These are phyloP conservation scores for Maudiozyma pseudohumilis DNA, from an alignment of 805 yeast species.

Conservation along the genomic window DNA sequence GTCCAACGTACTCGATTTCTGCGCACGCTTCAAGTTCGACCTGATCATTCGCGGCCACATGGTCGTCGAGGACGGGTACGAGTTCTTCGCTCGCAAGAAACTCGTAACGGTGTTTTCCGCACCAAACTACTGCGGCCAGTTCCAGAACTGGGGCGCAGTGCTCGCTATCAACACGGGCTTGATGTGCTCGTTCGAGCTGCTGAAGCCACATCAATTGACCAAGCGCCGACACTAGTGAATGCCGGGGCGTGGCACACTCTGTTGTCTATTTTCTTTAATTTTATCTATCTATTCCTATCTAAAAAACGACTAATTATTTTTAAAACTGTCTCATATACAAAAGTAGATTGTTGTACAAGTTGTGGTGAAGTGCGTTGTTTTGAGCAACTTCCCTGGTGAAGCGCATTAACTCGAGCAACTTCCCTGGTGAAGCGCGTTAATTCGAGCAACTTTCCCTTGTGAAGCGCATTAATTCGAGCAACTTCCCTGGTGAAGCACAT, in stretches of 20 bases:
- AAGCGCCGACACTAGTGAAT: slow-evolving; percentile 5
- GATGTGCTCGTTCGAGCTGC: slow-evolving; percentile 61
- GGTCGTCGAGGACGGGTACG: slow-evolving; percentile 87
- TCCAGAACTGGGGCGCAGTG: slow-evolving; percentile 71
- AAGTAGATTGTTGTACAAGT: no score
- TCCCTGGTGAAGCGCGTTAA: no score
- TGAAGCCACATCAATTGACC: slow-evolving; percentile 41
- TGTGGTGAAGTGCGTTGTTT: no score
- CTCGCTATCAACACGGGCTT: slow-evolving; percentile 61
- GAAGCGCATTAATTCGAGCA: no score
- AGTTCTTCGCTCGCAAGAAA: slow-evolving; percentile 63
- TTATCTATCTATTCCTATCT: neutral
- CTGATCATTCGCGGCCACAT: slow-evolving; percentile 74
- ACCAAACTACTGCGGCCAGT: slow-evolving; percentile 78
- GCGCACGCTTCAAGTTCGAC: slow-evolving; percentile 58
- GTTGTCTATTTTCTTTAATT: neutral
- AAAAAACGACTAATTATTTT: no score
- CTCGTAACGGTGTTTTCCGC: slow-evolving; percentile 74
- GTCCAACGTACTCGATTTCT: slow-evolving; percentile 57
- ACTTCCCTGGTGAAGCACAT: no score
- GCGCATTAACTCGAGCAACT: no score
- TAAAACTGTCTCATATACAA: no score
- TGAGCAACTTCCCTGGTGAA: no score
- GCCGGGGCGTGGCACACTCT: neutral
- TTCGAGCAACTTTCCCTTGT: no score